Base-by-base conservation (phyloP, 148 eudicot genomes). In the Chenopodium suecicum region DNA sequence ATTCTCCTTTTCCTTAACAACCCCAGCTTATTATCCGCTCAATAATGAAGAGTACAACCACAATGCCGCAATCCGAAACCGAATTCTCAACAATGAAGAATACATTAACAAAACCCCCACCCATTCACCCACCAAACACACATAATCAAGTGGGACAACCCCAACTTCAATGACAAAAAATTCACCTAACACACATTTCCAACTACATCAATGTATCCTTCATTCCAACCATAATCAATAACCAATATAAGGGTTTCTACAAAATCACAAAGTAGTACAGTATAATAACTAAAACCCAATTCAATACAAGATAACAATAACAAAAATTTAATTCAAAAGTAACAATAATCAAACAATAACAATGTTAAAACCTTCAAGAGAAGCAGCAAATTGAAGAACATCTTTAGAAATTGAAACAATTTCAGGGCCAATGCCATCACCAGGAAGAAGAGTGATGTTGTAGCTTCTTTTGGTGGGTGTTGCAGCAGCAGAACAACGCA, bases 351-450 rank as follows among this genome's bases (percentile, higher is more conserved):
- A 60, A 25, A n/a, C 2, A 56, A 19, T 56, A 32, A 41, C 22
- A 62, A 14, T 60, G 17, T 13, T 10, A 2, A 47, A 81, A 95
- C 99, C 98, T 90, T 95, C 88, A 7, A 91, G 75, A n/a, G 92
- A 90, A 65, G 89, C 94, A 67, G 91, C 90, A 62, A 91, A 86
- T 8, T 86, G 44, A 58, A 95, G 98, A 50, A 92, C 98, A 76
- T 86, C 82, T 78, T 88, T 92, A 80, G 99, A 92, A 70, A 93
- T 93, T 58, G 98, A 89, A 74, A 95, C 82, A 77, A 93, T 92
- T 84, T 95, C 98, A 41, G 98, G 98, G 69, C 98, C 98, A 71
- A 95, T 92, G 79, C 98, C 98, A 76, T 95, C 98, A 17, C 98
- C 98, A 58, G 98, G 97, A 73, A 95, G 96, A 31, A 95, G 91